These are phyloP conservation scores for Secale cereale DNA, from an alignment of 176 grass and related monocot genomes.

Conservation along the genomic window DNA sequence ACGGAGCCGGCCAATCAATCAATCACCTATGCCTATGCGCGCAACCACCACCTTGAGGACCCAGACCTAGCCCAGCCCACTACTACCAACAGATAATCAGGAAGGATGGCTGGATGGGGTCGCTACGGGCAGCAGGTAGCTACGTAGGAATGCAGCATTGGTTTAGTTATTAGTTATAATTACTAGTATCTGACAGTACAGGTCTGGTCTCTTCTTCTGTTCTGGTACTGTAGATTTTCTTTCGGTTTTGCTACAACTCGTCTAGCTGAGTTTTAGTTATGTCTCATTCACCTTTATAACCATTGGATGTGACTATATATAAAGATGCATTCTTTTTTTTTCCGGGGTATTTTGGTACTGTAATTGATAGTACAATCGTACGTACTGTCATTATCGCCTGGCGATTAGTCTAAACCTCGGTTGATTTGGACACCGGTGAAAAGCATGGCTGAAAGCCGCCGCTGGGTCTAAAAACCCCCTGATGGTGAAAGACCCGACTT, in stretches of 20 bases:
- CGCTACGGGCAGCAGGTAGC: background rate
- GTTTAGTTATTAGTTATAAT: background rate
- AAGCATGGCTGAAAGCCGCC: background rate
- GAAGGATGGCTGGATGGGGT: background rate
- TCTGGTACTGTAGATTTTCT: no score
- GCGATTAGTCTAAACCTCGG: background rate
- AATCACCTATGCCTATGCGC: background rate
- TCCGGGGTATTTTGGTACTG: background rate
- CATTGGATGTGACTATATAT: no score
- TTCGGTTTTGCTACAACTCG: no score
- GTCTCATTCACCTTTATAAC: no score
- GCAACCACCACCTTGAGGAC: slow-evolving; percentile 8
- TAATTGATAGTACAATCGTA: background rate
- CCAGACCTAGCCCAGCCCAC: background rate
- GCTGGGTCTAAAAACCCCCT: background rate
- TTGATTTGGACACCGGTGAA: background rate
- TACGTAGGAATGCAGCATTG: background rate
- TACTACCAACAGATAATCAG: background rate
- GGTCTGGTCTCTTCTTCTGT: background rate
- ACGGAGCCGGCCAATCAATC: slow-evolving; percentile 7
- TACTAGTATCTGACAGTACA: background rate
- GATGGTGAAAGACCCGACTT: background rate
- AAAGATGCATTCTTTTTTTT: no score
- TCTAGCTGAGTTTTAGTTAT: no score
- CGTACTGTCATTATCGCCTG: background rate